Evolutionary conservation across 306 rosid genomes (phyloP).

Genomic region (Coriaria nepalensis): DNA sequence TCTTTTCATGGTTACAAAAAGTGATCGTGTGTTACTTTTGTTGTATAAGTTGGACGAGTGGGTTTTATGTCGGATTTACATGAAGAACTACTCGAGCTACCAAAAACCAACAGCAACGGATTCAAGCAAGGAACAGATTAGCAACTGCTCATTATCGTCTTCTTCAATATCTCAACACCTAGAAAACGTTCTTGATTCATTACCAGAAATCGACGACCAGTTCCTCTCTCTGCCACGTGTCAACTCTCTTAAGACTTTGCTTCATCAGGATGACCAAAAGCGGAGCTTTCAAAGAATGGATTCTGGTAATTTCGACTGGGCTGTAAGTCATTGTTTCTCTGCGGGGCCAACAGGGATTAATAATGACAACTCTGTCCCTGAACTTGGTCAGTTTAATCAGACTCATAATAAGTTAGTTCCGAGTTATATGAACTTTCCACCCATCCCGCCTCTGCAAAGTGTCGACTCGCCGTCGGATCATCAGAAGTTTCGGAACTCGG

Average conservation of each 20-base stretch:
- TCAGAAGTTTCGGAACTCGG: slow-evolving; percentile 21
- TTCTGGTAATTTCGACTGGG: slow-evolving; percentile 55
- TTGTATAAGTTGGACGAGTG: slow-evolving; percentile 72
- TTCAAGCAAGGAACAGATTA: slow-evolving; percentile 35
- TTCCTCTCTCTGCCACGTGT: slow-evolving; percentile 40
- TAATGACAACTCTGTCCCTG: slow-evolving; percentile 23
- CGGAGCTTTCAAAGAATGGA: slow-evolving; percentile 21
- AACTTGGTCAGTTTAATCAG: slow-evolving; percentile 23
- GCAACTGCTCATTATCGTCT: slow-evolving; percentile 42
- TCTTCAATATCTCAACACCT: slow-evolving; percentile 37
- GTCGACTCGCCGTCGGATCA: slow-evolving; percentile 14
- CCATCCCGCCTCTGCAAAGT: slow-evolving; percentile 28
- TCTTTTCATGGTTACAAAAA: too few species aligned
- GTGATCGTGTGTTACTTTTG: neutral
- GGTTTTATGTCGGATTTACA: slow-evolving; percentile 90
- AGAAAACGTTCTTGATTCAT: slow-evolving; percentile 51
- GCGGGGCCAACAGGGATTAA: slow-evolving; percentile 22
- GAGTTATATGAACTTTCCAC: slow-evolving; percentile 33
- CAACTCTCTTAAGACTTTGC: slow-evolving; percentile 32
- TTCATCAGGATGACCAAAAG: slow-evolving; percentile 27
- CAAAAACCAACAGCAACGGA: slow-evolving; percentile 27
- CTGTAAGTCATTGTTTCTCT: neutral
- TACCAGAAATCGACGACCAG: slow-evolving; percentile 48
- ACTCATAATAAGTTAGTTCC: slow-evolving; percentile 18
- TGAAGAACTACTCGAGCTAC: slow-evolving; percentile 40